Base-by-base conservation (phyloP, 2,329 filamentous ascomycete species). In the Aspergillus ibericus region DNA sequence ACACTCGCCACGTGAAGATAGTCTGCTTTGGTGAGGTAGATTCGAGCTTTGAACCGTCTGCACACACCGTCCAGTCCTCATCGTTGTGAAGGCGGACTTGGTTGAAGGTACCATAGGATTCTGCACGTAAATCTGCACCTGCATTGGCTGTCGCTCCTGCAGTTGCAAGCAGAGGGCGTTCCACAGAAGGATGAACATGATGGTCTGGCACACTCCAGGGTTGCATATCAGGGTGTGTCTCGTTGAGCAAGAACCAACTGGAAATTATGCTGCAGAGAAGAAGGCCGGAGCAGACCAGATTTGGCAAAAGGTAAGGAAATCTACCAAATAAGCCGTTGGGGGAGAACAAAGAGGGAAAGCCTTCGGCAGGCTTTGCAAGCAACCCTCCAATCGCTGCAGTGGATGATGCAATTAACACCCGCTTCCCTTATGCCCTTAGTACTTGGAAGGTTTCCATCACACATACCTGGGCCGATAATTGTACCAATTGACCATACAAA, bases 401-500 rank as follows among this genome's bases (percentile, higher is more conserved):
- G 8, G 35, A 42, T 47, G 32, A 58, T 20, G 16, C 16, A 32
- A 42, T 69, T 59, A 68, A 65, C 36, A 57, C 27, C 20, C 32
- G 18, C 29, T 22, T 46, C 49, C 8, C 51, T 2, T 12, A 34
- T n/a, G 13, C 10, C 13, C 29, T n/a, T n/a, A n/a, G n/a, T n/a
- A 18, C 7, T 16, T 12, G n/a, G 22, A 10, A 20, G 13, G 38
- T 16, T 20, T 8, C 27, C 48, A 10, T 10, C 35, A 27, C 38
- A 63, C 66, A 54, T 68, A 75, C 73, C 73, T 63, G 93, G 90
- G 0, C 93, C 93, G 54, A 96, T 82, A 63, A 96, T 96, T 9
- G 91, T 96, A 22, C 93, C 93, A 53, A 96, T 88, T 48, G 85
- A 89, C 92, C 93, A 97, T 7, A 96, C 89, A 70, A 96, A 96